A percentile compares a stretch with the other conserved stretches of the same genome.
These are phyloP conservation scores for Saccharata proteae DNA, from an alignment of 2,329 filamentous ascomycete species.

Conservation along the genomic window DNA sequence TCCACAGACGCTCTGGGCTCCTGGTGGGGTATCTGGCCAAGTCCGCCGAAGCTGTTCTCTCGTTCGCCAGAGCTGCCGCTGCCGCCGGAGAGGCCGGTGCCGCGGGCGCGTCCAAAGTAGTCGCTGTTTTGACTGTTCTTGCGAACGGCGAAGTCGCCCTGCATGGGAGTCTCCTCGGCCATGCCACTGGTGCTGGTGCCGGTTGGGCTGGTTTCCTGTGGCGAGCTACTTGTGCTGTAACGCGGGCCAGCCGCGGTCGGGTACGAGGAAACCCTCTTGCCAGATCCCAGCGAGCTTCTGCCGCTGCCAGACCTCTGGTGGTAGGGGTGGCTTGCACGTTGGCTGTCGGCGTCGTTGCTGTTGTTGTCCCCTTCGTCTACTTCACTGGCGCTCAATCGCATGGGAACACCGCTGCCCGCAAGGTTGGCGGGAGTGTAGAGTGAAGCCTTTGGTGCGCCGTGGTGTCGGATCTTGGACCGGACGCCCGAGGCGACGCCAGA, in stretches of 20 bases:
- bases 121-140: slow-evolving; percentile 14
- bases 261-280: slow-evolving; percentile 22
- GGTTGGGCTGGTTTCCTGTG: slow-evolving; percentile 28
- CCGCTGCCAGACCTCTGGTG: slow-evolving; percentile 65
- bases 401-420: slow-evolving; percentile 69
- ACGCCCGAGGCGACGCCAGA: slow-evolving; percentile 39
- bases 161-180: slow-evolving; percentile 35
- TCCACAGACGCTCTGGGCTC: slow-evolving; percentile 28
- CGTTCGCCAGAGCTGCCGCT: slow-evolving; percentile 31
- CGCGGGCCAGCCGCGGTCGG: slow-evolving; percentile 31
- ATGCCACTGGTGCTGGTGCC: slow-evolving; percentile 28
- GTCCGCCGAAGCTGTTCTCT: slow-evolving; percentile 43
- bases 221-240: slow-evolving; percentile 40
- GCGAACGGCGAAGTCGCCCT: slow-evolving; percentile 18
- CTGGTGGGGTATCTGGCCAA: slow-evolving; percentile 38
- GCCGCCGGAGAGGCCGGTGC: slow-evolving; percentile 28
- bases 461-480: slow-evolving; percentile 77
- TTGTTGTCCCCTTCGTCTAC: slow-evolving; percentile 81
- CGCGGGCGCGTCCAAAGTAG: slow-evolving; percentile 31
- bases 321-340: slow-evolving; percentile 32
- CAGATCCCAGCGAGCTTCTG: slow-evolving; percentile 48
- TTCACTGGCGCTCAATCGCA: slow-evolving; percentile 88
- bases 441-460: slow-evolving; percentile 66
- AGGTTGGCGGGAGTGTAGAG: slow-evolving; percentile 70
- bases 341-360: slow-evolving; percentile 60